These are phyloP conservation scores for Colletotrichum costaricense DNA, from an alignment of 2,329 filamentous ascomycete species.

Conservation along the genomic window DNA sequence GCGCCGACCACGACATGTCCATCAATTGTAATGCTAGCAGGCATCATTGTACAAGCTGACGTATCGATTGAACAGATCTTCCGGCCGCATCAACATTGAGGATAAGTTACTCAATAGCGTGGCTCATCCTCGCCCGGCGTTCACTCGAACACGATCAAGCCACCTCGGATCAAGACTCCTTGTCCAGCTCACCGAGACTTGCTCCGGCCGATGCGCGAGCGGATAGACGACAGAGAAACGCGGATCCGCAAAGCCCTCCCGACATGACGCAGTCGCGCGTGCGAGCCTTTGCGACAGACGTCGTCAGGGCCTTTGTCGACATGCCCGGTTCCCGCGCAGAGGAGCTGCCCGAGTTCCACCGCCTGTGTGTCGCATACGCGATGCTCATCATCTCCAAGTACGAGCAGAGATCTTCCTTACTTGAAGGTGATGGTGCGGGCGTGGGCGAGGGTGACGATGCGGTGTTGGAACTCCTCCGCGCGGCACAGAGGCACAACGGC, in stretches of 20 bases:
- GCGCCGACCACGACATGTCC: background rate
- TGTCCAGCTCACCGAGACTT: conserved; percentile 27
- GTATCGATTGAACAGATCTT: conserved; percentile 38
- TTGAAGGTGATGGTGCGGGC: background rate
- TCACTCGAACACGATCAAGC: conserved; percentile 29
- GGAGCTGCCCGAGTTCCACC: conserved; percentile 33
- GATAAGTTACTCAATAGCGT: conserved; percentile 48
- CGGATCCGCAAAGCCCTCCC: background rate
- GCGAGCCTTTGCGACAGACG: conserved; percentile 25
- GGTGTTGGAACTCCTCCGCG: conserved; percentile 23
- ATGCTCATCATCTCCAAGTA: conserved; percentile 34
- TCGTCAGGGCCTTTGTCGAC: conserved; percentile 28
- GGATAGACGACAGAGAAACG: background rate
- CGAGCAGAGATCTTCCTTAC: conserved; percentile 12
- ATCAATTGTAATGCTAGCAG: background rate
- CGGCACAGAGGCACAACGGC: conserved; percentile 27
- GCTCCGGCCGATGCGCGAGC: conserved; percentile 7
- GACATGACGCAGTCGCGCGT: conserved; percentile 27
- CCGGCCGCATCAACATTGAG: conserved; percentile 47
- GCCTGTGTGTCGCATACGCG: conserved; percentile 32
- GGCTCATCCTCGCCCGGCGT: conserved; percentile 44
- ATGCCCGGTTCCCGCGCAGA: conserved; percentile 31
- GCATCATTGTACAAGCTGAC: background rate
- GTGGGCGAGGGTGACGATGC: conserved; percentile 4
- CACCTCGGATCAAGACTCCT: conserved; percentile 28